Base-by-base conservation (phyloP, 148 eudicot species). In the Rhododendron mucronatum region DNA sequence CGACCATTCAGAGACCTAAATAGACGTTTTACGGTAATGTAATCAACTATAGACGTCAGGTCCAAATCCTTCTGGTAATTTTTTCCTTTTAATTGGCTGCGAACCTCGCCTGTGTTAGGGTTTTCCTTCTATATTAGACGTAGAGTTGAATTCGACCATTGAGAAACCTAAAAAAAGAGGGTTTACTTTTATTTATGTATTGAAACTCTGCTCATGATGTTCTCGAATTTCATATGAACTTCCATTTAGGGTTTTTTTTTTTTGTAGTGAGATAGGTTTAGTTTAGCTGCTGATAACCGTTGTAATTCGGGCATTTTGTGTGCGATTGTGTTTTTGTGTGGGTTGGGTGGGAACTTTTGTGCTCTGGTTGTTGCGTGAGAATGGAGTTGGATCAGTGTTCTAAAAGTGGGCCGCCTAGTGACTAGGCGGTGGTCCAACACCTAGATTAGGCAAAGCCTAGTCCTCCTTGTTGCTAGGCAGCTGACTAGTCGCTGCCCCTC, bases 21-120 rank as follows among this genome's bases (percentile, higher is more conserved):
- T 55, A 55, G 21, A 55, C 20, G 61, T 55, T 55, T 55, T 55
- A 18, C 61, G 61, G 1, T 18, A 4, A 16, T 55, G 21, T 55
- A 53, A 69, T 69, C 78, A 57, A 83, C 16, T 37, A 48, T 3
- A 61, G 44, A 47, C 45, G 86, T 74, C 86, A 51, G 74, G 86
- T 74, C 7, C 73, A n/a, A 26, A 6, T 65, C 14, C 33, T n/a
- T 57, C 63, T 83, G 80, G 69, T 84, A 73, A 51, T 9, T 41
- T 35, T 74, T 74, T 48, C 45, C 50, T 6, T 13, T 21, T 1
- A 15, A 23, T 45, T 14, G 35, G 21, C 9, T 51, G 53, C 26
- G 51, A 73, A 20, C 8, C n/a, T 50, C 7, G 61, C 61, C 61
- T 55, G 61, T 55, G 61, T 18, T 55, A 16, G 61, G 23, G 61